phyloP scores from a whole-genome alignment of 495 filamentous ascomycete species.

The Amphirosellinia nigrospora region DNA sequence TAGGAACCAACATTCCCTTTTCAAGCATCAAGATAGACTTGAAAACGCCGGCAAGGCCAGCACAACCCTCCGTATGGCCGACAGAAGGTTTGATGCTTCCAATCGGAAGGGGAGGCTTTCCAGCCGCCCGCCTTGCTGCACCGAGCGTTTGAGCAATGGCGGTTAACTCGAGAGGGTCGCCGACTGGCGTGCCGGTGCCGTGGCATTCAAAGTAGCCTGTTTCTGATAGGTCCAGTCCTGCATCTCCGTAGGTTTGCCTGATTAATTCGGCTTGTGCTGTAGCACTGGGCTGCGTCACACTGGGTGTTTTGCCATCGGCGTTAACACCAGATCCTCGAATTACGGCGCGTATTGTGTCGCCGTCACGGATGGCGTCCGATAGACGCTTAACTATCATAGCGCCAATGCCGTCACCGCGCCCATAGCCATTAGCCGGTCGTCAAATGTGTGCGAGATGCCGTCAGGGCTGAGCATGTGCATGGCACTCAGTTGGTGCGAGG shows the following conservation, averaged over 20 bases:
- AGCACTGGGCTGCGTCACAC: conserved; percentile 7
- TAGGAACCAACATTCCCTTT: conserved; percentile 46
- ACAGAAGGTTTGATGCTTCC: conserved; percentile 61
- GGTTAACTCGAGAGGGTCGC: conserved; percentile 7
- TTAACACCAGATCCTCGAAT: conserved; percentile 58
- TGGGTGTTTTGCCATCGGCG: conserved; percentile 52
- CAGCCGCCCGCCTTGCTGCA: conserved; percentile 1
- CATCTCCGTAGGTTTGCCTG: background rate
- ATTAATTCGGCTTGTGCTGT: background rate
- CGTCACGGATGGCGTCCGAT: conserved; percentile 50
- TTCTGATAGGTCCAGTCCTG: background rate
- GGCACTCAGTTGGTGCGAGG: conserved; percentile 22
- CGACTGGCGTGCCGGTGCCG: background rate
- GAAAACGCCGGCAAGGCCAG: conserved; percentile 57
- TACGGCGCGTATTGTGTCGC: conserved; percentile 60
- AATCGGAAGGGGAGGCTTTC: conserved; percentile 42
- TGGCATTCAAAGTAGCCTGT: conserved; percentile 5
- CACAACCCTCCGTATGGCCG: conserved; percentile 58
- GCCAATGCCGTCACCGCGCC: conserved; percentile 61
- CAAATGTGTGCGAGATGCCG: conserved; percentile 42
- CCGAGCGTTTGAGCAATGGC: conserved; percentile 12
- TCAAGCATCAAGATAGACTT: conserved; percentile 59
- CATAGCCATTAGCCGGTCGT: conserved; percentile 54
- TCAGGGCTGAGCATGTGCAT: conserved; percentile 36
- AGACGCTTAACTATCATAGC: conserved; percentile 60